These are phyloP conservation scores for Patellaria atrata DNA, from an alignment of 495 filamentous ascomycete species.

Conservation along the genomic window DNA sequence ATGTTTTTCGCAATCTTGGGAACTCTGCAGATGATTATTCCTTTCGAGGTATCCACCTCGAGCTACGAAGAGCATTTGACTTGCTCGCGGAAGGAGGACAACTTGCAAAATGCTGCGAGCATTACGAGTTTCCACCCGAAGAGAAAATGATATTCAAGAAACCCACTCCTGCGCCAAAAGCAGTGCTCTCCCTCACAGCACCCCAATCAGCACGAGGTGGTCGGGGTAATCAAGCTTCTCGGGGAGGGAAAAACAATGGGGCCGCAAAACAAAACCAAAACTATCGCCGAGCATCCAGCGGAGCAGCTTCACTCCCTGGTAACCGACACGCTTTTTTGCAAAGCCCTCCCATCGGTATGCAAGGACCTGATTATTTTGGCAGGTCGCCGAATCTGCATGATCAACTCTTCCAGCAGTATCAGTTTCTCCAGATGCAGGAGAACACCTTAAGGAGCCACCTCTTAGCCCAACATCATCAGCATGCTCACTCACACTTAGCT, in stretches of 20 bases:
- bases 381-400: constrained; percentile 32
- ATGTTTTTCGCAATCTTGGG: constrained; percentile 78
- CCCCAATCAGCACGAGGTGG: constrained; percentile 35
- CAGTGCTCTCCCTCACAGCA: constrained; percentile 40
- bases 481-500: constrained; percentile 6
- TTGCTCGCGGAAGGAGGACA: constrained; percentile 53
- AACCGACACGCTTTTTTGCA: constrained; percentile 18
- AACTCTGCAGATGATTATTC: constrained; percentile 94
- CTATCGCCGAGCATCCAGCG: constrained; percentile 25
- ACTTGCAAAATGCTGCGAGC: constrained; percentile 64
- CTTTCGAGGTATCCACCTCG: constrained; percentile 76
- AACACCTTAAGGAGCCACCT: constrained; percentile 41
- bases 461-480: constrained; percentile 14
- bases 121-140: constrained; percentile 72
- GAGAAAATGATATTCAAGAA: constrained; percentile 67
- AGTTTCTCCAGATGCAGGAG: constrained; percentile 50
- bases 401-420: constrained; percentile 48
- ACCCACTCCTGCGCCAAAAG: constrained; percentile 46
- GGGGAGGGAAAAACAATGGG: constrained; percentile 40
- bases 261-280: constrained; percentile 28
- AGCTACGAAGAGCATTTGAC: constrained; percentile 78
- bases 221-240: constrained; percentile 34
- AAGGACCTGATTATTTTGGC: constrained; percentile 21
- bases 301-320: constrained; percentile 24
- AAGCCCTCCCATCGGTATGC: constrained; percentile 19